Conservation (phyloP, 352 stramenopile genomes). For the Thraustochytrium striatum region DNA sequence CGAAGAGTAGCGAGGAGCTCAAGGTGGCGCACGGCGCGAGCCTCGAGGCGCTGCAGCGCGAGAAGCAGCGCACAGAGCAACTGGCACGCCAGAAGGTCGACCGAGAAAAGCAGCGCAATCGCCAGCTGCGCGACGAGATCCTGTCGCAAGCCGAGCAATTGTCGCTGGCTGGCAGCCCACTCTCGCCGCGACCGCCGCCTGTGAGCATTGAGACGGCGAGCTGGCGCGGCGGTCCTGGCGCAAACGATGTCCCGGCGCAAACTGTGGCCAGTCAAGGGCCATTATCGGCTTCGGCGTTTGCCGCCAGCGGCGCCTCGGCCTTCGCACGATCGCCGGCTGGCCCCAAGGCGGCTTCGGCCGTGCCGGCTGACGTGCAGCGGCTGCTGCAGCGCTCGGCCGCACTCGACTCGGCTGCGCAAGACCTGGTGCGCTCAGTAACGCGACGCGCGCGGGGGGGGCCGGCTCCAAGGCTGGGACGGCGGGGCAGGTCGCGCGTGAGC, state of each 20-base stretch:
- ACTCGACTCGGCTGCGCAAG: too few relatives aligned
- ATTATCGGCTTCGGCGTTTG: too few relatives aligned
- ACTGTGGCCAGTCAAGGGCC: too few relatives aligned
- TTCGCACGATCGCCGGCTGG: not conserved
- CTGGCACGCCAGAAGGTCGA: conserved; percentile 11
- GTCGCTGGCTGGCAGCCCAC: too few relatives aligned
- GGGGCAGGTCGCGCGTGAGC: too few relatives aligned
- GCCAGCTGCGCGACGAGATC: not conserved
- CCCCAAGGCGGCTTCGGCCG: not conserved
- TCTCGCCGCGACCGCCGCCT: not conserved
- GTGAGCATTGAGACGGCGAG: too few relatives aligned
- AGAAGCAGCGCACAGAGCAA: not conserved
- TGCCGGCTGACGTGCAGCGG: not conserved
- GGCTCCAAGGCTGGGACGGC: too few relatives aligned
- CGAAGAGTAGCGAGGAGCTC: not conserved
- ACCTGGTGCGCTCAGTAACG: too few relatives aligned
- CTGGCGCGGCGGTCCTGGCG: too few relatives aligned
- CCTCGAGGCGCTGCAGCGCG: conserved; percentile 7
- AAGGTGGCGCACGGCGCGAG: not conserved
- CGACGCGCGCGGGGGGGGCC: too few relatives aligned
- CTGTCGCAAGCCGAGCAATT: too few relatives aligned
- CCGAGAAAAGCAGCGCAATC: not conserved
- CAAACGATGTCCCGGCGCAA: too few relatives aligned
- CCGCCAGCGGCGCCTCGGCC: not conserved
- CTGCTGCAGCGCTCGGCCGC: conserved; percentile 6